A percentile compares a stretch with the other conserved stretches of the same genome.
phyloP scores from a whole-genome alignment of 495 filamentous ascomycete species.

The Neurospora africana region DNA sequence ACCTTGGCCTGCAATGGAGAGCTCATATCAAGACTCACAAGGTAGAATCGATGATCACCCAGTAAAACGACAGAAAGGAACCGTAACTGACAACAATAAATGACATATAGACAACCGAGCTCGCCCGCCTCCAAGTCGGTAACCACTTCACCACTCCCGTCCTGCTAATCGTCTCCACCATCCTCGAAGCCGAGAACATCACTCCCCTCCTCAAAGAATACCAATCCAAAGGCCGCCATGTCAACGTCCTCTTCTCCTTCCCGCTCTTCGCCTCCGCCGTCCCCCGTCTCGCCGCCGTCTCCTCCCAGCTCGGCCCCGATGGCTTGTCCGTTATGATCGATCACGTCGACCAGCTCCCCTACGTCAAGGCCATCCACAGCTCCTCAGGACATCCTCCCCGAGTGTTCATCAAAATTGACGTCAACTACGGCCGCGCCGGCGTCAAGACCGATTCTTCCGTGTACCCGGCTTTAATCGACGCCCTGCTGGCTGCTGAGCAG shows the following conservation, averaged over 20 bases:
- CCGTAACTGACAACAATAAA: neutral
- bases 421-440: slow-evolving; percentile 67
- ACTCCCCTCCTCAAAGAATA: slow-evolving; percentile 51
- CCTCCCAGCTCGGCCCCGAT: slow-evolving; percentile 35
- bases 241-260: slow-evolving; percentile 69
- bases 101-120: slow-evolving; percentile 44
- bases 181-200: slow-evolving; percentile 64
- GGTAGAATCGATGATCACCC: slow-evolving; percentile 27
- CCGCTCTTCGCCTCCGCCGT: slow-evolving; percentile 56
- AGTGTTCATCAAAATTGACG: slow-evolving; percentile 71
- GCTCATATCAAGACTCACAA: slow-evolving; percentile 87
- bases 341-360: slow-evolving; percentile 49
- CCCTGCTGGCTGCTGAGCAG: slow-evolving; percentile 31
- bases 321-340: slow-evolving; percentile 63
- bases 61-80: neutral
- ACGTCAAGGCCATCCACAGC: slow-evolving; percentile 29
- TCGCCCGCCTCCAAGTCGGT: slow-evolving; percentile 66
- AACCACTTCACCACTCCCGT: slow-evolving; percentile 36
- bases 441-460: slow-evolving; percentile 40
- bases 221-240: slow-evolving; percentile 33
- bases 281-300: slow-evolving; percentile 45
- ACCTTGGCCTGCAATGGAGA: slow-evolving; percentile 56
- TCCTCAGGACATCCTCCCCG: slow-evolving; percentile 33
- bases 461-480: slow-evolving; percentile 42
- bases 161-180: slow-evolving; percentile 67